phyloP scores from a whole-genome alignment of 805 yeast genomes.

The Candida mattraensis region DNA sequence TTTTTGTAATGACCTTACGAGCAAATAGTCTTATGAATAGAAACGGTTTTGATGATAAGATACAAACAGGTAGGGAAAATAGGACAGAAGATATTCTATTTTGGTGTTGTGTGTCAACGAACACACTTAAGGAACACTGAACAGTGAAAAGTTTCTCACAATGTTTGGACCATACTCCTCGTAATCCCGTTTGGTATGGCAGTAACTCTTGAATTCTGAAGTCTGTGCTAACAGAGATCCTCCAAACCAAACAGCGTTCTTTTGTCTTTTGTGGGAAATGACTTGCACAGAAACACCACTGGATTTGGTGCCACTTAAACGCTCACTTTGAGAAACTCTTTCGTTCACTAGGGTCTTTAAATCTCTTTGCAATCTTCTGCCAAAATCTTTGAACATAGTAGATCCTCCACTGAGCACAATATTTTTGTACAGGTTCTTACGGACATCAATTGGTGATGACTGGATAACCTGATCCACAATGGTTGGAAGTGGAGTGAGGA shows the following conservation, averaged over 20 bases:
- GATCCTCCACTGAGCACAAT: conserved; percentile 97
- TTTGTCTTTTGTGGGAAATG: conserved; percentile 93
- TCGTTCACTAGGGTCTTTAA: conserved; percentile 82
- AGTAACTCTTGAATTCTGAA: conserved; percentile 91
- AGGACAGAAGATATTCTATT: too few relatives aligned
- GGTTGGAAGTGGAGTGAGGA: conserved; percentile 92
- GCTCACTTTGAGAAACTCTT: conserved; percentile 81
- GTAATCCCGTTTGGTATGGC: conserved; percentile 95
- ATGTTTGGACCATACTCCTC: conserved; percentile 98
- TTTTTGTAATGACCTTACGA: conserved; percentile 12
- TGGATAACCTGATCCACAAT: conserved; percentile 95
- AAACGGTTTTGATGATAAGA: conserved; percentile 1
- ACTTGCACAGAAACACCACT: conserved; percentile 98
- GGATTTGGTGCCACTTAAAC: conserved; percentile 68
- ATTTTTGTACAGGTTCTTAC: conserved; percentile 93
- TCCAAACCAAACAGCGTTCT: conserved; percentile 99
- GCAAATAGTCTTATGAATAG: not conserved
- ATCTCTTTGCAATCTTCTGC: conserved; percentile 96
- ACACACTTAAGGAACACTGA: conserved; percentile 71
- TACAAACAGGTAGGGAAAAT: too few relatives aligned
- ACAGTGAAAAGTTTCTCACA: conserved; percentile 93
- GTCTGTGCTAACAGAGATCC: conserved; percentile 97
- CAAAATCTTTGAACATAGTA: conserved; percentile 98
- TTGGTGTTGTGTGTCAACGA: too few relatives aligned
- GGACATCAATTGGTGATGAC: conserved; percentile 94